phyloP scores from a whole-genome alignment of 2,329 filamentous ascomycete genomes.

The Chaetomiaceae sp. region DNA sequence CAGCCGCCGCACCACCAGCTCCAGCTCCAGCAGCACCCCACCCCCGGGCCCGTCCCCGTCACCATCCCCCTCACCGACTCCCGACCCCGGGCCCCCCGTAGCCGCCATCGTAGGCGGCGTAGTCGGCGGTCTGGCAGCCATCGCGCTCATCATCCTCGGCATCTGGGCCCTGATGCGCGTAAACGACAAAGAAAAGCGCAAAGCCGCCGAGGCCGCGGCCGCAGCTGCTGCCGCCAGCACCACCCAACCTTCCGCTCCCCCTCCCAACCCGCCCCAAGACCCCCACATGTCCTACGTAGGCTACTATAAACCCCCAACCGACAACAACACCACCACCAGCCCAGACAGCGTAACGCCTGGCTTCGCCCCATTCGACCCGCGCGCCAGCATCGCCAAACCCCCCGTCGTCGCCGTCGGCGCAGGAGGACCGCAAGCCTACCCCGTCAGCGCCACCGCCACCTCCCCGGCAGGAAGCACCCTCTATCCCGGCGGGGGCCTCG shows the following conservation, averaged over 20 bases:
- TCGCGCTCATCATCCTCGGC: slow-evolving; percentile 29
- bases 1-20: neutral
- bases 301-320: neutral
- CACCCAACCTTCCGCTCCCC: too few relatives aligned
- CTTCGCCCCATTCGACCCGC: neutral
- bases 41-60: neutral
- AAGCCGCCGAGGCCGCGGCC: neutral
- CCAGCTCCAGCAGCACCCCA: neutral
- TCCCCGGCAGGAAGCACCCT: too few relatives aligned
- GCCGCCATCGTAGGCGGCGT: slow-evolving; percentile 33
- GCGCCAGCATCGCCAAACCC: slow-evolving; percentile 1
- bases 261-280: too few relatives aligned
- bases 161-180: slow-evolving; percentile 30
- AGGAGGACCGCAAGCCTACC: too few relatives aligned
- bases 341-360: neutral
- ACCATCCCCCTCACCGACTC: slow-evolving; percentile 5
- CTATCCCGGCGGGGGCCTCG: neutral
- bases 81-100: neutral
- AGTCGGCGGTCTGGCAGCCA: slow-evolving; percentile 29
- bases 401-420: too few relatives aligned
- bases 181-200: slow-evolving; percentile 22
- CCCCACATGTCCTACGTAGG: slow-evolving; percentile 16
- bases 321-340: slow-evolving; percentile 17
- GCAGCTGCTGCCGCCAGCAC: neutral
- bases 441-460: too few relatives aligned